phyloP scores from a whole-genome alignment of 306 rosid species.

The Sicyos edulis region DNA sequence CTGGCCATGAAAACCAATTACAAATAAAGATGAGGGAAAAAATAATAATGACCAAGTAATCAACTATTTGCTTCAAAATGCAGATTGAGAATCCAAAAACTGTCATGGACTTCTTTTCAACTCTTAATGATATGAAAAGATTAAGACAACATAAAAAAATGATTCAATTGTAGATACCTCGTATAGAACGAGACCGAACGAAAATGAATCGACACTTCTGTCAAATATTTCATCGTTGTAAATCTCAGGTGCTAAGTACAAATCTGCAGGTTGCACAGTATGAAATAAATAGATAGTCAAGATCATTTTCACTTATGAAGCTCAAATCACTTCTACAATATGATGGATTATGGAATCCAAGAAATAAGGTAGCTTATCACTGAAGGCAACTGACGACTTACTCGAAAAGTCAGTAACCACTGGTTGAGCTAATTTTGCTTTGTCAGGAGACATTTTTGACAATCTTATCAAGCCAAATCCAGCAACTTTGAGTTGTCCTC shows the following conservation, averaged over 20 bases:
- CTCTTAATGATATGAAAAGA: neutral
- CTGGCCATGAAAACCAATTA: conserved; percentile 31
- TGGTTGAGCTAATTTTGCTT: conserved; percentile 56
- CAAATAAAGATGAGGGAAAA: neutral
- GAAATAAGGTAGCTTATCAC: neutral
- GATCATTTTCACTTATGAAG: neutral
- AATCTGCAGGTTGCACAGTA: conserved; percentile 47
- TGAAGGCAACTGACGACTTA: conserved; percentile 31
- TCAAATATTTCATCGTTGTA: conserved; percentile 68
- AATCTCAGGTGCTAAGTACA: conserved; percentile 85
- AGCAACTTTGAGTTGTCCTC: conserved; percentile 84
- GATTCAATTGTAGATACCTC: conserved; percentile 48
- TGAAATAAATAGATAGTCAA: conserved; percentile 13
- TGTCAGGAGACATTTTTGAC: conserved; percentile 58
- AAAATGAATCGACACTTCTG: conserved; percentile 79
- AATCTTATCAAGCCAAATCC: conserved; percentile 78
- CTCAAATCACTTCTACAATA: neutral
- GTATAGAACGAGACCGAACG: conserved; percentile 79
- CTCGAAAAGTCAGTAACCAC: conserved; percentile 51
- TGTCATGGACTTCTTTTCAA: neutral
- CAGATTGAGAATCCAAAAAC: conserved; percentile 15
- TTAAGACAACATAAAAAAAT: neutral
- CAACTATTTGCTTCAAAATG: conserved; percentile 11
- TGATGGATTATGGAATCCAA: neutral
- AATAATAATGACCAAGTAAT: conserved; percentile 7